Evolutionary conservation across 2,329 filamentous ascomycete genomes (phyloP).

Genomic region (Nigrospora osmanthi): DNA sequence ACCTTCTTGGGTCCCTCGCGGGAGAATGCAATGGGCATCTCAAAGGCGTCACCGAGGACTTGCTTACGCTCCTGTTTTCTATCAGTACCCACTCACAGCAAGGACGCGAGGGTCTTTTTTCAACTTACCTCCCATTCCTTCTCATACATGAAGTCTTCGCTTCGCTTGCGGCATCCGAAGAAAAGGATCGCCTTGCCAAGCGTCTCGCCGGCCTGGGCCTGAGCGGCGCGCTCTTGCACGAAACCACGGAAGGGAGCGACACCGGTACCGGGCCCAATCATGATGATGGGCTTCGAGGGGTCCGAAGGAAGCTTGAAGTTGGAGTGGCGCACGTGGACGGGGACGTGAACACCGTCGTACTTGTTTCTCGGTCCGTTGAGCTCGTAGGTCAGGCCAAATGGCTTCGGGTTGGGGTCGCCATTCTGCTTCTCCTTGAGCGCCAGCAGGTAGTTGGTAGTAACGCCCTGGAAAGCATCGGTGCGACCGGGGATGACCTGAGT

Average conservation of each 20-base stretch:
- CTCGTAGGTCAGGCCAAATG: slow-evolving; percentile 78
- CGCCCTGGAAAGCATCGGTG: slow-evolving; percentile 75
- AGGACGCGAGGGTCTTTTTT: neutral
- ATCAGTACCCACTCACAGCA: slow-evolving; percentile 13
- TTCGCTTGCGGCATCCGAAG: slow-evolving; percentile 82
- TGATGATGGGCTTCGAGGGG: slow-evolving; percentile 86
- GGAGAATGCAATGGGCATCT: slow-evolving; percentile 92
- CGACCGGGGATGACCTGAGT: slow-evolving; percentile 70
- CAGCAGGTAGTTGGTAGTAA: slow-evolving; percentile 93
- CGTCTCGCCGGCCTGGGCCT: slow-evolving; percentile 69
- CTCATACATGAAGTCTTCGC: slow-evolving; percentile 90
- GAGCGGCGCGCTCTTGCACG: slow-evolving; percentile 83
- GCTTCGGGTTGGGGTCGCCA: slow-evolving; percentile 71
- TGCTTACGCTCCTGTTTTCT: slow-evolving; percentile 66
- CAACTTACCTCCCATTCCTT: slow-evolving; percentile 82
- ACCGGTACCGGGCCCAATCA: slow-evolving; percentile 93
- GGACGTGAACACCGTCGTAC: slow-evolving; percentile 91
- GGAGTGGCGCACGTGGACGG: slow-evolving; percentile 92
- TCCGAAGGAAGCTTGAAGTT: slow-evolving; percentile 99
- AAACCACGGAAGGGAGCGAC: slow-evolving; percentile 95
- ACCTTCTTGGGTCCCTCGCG: slow-evolving; percentile 81
- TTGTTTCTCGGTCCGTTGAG: slow-evolving; percentile 90
- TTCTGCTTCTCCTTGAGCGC: slow-evolving; percentile 97
- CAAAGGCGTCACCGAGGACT: slow-evolving; percentile 78
- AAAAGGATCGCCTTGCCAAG: slow-evolving; percentile 88